Conservation (phyloP, 306 rosid genomes). For the Morella rubra region DNA sequence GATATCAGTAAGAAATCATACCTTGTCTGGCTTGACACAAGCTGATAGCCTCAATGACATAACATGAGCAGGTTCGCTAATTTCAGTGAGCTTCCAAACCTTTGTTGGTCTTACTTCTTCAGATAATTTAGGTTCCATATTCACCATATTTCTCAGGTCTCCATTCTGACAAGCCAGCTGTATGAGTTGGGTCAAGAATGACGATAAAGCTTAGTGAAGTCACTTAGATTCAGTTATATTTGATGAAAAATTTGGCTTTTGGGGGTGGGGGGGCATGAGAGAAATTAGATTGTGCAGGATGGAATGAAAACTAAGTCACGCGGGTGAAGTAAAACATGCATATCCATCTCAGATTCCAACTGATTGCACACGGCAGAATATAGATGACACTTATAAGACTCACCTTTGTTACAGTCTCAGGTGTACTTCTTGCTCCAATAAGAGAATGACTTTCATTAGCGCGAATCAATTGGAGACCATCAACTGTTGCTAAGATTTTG, state of each 20-base stretch:
- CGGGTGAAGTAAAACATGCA: neutral
- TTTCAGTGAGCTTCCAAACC: constrained; percentile 32
- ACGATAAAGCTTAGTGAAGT: neutral
- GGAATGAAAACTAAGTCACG: neutral
- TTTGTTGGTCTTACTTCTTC: constrained; percentile 10
- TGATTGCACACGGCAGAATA: neutral
- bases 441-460: constrained; percentile 1
- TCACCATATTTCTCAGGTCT: constrained; percentile 4
- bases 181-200: neutral
- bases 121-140: constrained; percentile 1
- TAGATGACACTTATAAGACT: neutral
- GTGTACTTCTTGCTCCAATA: constrained; percentile 1
- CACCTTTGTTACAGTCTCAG: constrained; percentile 13
- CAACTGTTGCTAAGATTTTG: constrained; percentile 37
- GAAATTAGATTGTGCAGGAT: neutral
- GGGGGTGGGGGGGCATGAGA: neutral
- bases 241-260: neutral
- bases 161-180: neutral
- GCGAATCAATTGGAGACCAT: constrained; percentile 11
- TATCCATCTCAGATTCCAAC: neutral
- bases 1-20: neutral
- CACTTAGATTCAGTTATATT: neutral
- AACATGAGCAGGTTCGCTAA: constrained; percentile 29
- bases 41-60: constrained; percentile 27
- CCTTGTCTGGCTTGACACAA: neutral